Percentiles rank a stretch among this genome's conserved stretches.
Evolutionary conservation across 106 monocot genomes (phyloP).

Genomic region (Triglochin maritima): DNA sequence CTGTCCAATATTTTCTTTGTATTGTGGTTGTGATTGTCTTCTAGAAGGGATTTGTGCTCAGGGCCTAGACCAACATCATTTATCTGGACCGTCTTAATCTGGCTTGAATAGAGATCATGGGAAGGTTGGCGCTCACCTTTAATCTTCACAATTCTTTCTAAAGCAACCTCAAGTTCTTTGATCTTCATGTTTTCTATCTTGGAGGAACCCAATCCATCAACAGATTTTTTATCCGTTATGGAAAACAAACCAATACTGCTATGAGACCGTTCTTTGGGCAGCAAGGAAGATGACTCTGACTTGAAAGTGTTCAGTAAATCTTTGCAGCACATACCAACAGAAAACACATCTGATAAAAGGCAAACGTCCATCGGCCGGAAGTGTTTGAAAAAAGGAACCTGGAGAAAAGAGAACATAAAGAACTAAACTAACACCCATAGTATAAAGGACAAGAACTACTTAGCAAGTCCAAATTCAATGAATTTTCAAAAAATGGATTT

Average conservation of each 20-base stretch:
- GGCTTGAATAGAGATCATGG: not conserved
- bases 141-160: not conserved
- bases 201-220: not conserved
- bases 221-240: not conserved
- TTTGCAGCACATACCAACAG: too few relatives aligned
- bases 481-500: too few relatives aligned
- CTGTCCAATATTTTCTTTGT: not conserved
- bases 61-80: not conserved
- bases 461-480: too few relatives aligned
- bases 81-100: not conserved
- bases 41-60: too few relatives aligned
- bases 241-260: not conserved
- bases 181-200: not conserved
- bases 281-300: not conserved
- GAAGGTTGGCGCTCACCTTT: not conserved
- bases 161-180: not conserved
- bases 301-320: not conserved
- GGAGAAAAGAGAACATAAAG: too few relatives aligned
- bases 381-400: too few relatives aligned
- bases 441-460: too few relatives aligned
- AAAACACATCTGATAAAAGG: too few relatives aligned
- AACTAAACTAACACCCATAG: too few relatives aligned
- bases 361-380: too few relatives aligned
- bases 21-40: too few relatives aligned
- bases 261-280: not conserved